Percentiles rank a stretch among this genome's conserved stretches.
phyloP scores from a whole-genome alignment of 192 early-diverging fungal species.

The Linderina pennispora region DNA sequence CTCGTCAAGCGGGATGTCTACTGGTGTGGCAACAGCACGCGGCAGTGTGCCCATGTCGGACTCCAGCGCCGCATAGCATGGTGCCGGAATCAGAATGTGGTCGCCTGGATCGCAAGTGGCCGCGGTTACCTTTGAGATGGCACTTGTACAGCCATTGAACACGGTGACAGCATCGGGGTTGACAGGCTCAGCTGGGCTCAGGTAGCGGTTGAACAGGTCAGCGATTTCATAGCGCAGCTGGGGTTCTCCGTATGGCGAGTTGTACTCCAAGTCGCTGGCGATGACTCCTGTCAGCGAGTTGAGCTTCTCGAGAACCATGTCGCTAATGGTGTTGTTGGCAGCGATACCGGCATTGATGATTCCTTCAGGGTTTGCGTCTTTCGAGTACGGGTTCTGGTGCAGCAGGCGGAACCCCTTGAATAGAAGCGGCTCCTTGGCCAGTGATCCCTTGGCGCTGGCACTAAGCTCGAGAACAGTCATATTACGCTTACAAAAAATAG shows the following conservation, averaged over 20 bases:
- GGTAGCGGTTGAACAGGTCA: slow-evolving; percentile 58
- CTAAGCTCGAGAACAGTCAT: slow-evolving; percentile 30
- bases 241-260: slow-evolving; percentile 47
- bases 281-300: slow-evolving; percentile 17
- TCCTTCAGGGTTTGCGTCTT: slow-evolving; percentile 53
- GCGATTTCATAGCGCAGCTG: slow-evolving; percentile 56
- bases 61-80: slow-evolving; percentile 74
- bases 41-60: slow-evolving; percentile 50
- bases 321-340: slow-evolving; percentile 62
- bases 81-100: slow-evolving; percentile 64
- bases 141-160: slow-evolving; percentile 59
- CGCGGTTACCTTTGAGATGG: slow-evolving; percentile 59
- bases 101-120: slow-evolving; percentile 65
- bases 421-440: slow-evolving; percentile 17
- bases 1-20: slow-evolving; percentile 39
- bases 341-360: slow-evolving; percentile 80
- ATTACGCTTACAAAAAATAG: background rate
- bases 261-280: slow-evolving; percentile 38
- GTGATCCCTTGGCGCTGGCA: slow-evolving; percentile 12
- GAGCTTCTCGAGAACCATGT: slow-evolving; percentile 51
- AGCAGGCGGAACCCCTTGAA: slow-evolving; percentile 20
- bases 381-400: slow-evolving; percentile 30
- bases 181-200: slow-evolving; percentile 45
- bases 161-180: slow-evolving; percentile 51
- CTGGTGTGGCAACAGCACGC: slow-evolving; percentile 48